Base-by-base conservation (phyloP, 2,329 filamentous ascomycete species). In the Phyllachora maydis region DNA sequence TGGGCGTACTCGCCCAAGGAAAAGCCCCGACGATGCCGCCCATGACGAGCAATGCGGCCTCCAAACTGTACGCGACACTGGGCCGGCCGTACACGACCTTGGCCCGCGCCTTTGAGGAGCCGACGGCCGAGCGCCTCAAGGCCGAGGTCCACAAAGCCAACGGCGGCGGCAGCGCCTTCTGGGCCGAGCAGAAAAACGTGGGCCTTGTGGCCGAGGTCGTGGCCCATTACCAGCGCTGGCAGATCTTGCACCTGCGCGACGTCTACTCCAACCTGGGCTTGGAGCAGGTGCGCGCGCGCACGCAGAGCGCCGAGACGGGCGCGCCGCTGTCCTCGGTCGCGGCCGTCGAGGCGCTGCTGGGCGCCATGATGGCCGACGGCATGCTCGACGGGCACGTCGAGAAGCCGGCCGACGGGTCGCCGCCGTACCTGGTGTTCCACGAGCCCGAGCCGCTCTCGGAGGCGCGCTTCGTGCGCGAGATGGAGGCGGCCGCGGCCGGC, bases 71-170 rank as follows among this genome's bases (percentile, higher is more conserved):
- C 35, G 56, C 55, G 28, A 47, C 53, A 3, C 42, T 76, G 4
- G 64, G 66, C 14, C 74, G 65, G 39, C 59, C 71, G 2, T 95
- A 95, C 43, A 57, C 69, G 22, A 57, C 59, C 6, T 45, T 95
- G 8, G 76, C 67, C 0, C 54, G 62, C 6, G 56, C 71, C 5
- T 93, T 92, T 41, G 57, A 66, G 29, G 54, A 54, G 11, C 30
- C 36, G 11, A 42, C 54, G 15, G 59, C 65, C 6, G 48, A 73
- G 16, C 17, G 22, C 11, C 31, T 35, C 21, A 62, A 62, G 36
- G 53, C 57, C 4, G 75, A 82, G 37, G 56, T 68, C 10, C n/a
- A n/a, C n/a, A n/a, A n/a, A n/a, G n/a, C n/a, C n/a, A 61, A 73
- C 13, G 51, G 56, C 9, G 9, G 32, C 9, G 67, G 69, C 17